Evolutionary conservation across 108 stramenopile species (phyloP).

Genomic region (Nitzschia inconspicua): DNA sequence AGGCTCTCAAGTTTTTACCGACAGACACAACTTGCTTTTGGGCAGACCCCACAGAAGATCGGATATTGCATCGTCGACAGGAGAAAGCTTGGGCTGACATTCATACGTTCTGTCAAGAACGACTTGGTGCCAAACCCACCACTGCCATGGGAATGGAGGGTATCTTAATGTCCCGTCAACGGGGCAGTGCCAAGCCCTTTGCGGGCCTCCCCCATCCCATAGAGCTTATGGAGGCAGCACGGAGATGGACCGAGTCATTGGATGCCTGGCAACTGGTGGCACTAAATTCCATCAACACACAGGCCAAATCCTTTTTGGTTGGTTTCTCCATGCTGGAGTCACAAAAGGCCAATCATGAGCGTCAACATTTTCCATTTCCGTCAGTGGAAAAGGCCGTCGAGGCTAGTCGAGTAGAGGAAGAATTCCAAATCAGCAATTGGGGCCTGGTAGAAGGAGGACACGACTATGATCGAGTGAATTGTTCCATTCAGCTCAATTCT

Average conservation of each 20-base stretch:
- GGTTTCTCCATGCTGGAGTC: constrained; percentile 61
- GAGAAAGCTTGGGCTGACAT: constrained; percentile 60
- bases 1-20: constrained; percentile 64
- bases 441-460: constrained; percentile 98
- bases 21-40: constrained; percentile 92
- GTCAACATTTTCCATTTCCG: neutral
- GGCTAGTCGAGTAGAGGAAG: constrained; percentile 95
- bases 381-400: constrained; percentile 57
- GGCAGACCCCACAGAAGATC: constrained; percentile 77
- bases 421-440: constrained; percentile 95
- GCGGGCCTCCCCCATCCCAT: constrained; percentile 80
- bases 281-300: constrained; percentile 67
- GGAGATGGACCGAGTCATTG: constrained; percentile 49
- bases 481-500: constrained; percentile 73
- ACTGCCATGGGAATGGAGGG: constrained; percentile 69
- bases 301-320: constrained; percentile 90
- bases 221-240: constrained; percentile 48
- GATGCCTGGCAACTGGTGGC: constrained; percentile 88
- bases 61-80: constrained; percentile 73
- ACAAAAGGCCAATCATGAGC: neutral
- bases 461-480: constrained; percentile 90
- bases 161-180: constrained; percentile 61
- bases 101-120: constrained; percentile 38
- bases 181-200: constrained; percentile 29
- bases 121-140: constrained; percentile 34